Evolutionary conservation across 2,329 filamentous ascomycete species (phyloP), one percentile per base, ranked within the genome.

Genomic region (Phaeosphaeriaceae sp.): DNA sequence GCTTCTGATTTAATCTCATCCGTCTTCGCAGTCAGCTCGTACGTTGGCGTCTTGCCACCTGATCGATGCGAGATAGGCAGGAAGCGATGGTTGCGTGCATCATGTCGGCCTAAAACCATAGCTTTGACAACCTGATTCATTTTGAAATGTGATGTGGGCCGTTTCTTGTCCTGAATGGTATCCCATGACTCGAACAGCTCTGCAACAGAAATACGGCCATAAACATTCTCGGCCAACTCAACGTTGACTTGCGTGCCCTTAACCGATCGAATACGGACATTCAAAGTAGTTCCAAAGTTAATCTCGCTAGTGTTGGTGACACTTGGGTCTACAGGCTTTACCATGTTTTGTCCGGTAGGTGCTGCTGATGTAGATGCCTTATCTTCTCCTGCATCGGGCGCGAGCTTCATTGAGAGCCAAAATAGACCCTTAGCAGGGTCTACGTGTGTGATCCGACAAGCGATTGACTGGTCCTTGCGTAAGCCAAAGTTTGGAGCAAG

Each of bases 171-270:
- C 47, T 85, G 81, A 64, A 99, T 94, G 35, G 93, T 87, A 38
- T 95, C 88, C 87, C 89, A 97, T 9, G 80, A 81, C 70, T 97
- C 89, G 70, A 96, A 99, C 11, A 92, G 76, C 70, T 97, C 91
- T 1, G 94, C 95, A 5, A 94, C 84, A 67, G 97, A 93, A 51
- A 99, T 87, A 15, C 94, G 90, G n/a, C 93, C 94, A 69, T 95
- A 90, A 7, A 96, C 81, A 57, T 92, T 91, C 66, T 95, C 90
- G 35, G 90, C 88, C 42, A 97, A 81, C 59, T 89, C 85, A 5
- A 99, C 91, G 60, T 97, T 97, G 46, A 97, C 79, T 70, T 99
- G 94, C 0, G 93, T 97, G 40, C 87, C 87, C 74, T 96, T 96
- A 67, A 97, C 79, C 0, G 90, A 90, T n/a, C 84, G 83, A 36